Base-by-base conservation (phyloP, 352 stramenopile genomes). In the Elongisporangium undulatum region DNA sequence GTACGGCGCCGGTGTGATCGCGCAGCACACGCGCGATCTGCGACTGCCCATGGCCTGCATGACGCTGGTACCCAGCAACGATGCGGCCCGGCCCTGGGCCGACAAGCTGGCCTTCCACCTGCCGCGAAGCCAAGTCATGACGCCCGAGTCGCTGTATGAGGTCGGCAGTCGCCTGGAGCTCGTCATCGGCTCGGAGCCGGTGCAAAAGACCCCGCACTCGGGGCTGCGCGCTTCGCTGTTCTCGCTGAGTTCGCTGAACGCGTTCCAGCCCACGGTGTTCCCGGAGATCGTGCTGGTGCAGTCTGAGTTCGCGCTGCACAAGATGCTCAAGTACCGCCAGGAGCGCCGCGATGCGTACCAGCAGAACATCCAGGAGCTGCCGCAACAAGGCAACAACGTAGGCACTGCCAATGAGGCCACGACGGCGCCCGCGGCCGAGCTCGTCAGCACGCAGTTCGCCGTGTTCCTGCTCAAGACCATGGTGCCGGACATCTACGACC, bases 201-300 rank as follows among this genome's bases (percentile, higher is more conserved):
- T 70, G 2, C 49, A 48, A 57, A 65, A 26, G 60, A 56, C 58
- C 53, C 62, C 72, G 20, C 63, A 80, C 53, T 68, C 60, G 26
- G 66, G 64, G 0, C 69, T 82, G 51, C 61, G 69, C 10, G 63
- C 64, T 19, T 63, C 65, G 19, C 53, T 80, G 16, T 85, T 90
- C 63, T 65, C 68, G 13, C 55, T 75, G 22, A 51, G 58, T 23
- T 55, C 66, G 12, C 74, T 74, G 29, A 54, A 53, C 15, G 34
- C 74, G 17, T 77, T 77, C 21, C 51, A 61, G 4, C 55, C 65
- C 7, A 49, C 51, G 3, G 67, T 64, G 9, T 89, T 86, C 29
- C 81, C 79, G 3, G 81, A 90, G 53, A 58, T 90, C 22, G 62
- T 90, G 51, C 62, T 90, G 15, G 81, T 87, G 49, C 80, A 89